phyloP scores from a whole-genome alignment of 2,329 filamentous ascomycete species.

The Akanthomyces muscarius region DNA sequence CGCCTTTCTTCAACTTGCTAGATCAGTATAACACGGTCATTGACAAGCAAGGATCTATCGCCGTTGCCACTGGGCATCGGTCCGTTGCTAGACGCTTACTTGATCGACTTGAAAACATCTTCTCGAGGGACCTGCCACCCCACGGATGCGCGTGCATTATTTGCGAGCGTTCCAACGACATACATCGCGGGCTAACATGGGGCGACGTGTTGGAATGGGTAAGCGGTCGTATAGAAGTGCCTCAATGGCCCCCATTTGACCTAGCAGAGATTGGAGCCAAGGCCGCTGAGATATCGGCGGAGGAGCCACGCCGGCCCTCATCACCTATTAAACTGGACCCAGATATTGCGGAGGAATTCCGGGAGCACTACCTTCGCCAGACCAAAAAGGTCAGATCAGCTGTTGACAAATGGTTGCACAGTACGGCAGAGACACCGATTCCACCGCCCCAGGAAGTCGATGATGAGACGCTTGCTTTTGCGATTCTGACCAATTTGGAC shows the following conservation, averaged over 20 bases:
- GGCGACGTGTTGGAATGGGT: constrained; percentile 93
- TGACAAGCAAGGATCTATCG: constrained; percentile 78
- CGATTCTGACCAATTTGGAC: constrained; percentile 83
- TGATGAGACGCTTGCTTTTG: constrained; percentile 89
- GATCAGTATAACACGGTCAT: constrained; percentile 84
- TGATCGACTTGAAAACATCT: constrained; percentile 89
- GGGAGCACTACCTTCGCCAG: constrained; percentile 87
- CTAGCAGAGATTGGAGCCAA: constrained; percentile 60
- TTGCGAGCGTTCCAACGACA: constrained; percentile 61
- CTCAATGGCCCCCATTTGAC: constrained; percentile 84
- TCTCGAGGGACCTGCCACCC: constrained; percentile 83
- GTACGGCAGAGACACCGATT: constrained; percentile 68
- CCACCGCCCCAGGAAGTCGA: constrained; percentile 85
- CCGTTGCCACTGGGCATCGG: constrained; percentile 90
- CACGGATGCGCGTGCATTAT: constrained; percentile 84
- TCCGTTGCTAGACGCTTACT: constrained; percentile 88
- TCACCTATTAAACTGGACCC: constrained; percentile 77
- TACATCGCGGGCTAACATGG: constrained; percentile 78
- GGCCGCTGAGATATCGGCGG: constrained; percentile 58
- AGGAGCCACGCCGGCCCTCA: constrained; percentile 52
- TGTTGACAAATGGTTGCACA: constrained; percentile 85
- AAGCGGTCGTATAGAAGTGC: constrained; percentile 80
- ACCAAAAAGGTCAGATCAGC: constrained; percentile 89
- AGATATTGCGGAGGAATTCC: constrained; percentile 89
- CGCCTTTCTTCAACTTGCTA: constrained; percentile 75